A percentile compares a stretch with the other conserved stretches of the same genome.
phyloP scores from a whole-genome alignment of 352 stramenopile species.

The Elongisporangium prolatum region DNA sequence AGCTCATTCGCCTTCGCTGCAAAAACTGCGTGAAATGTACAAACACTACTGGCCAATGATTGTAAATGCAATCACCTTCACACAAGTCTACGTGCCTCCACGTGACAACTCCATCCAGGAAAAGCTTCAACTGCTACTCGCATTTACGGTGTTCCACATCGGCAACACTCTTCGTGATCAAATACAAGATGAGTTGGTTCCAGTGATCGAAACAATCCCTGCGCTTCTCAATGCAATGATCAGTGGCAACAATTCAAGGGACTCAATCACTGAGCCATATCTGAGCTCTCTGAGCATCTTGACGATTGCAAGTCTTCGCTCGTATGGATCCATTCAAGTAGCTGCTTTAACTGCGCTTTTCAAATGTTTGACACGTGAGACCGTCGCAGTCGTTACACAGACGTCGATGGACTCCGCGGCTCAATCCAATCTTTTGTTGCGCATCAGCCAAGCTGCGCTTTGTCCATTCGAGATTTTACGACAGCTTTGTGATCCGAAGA shows the following conservation, averaged over 20 bases:
- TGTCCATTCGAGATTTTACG: conserved; percentile 35
- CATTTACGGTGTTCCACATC: conserved; percentile 40
- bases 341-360: conserved; percentile 39
- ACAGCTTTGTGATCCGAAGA: conserved; percentile 34
- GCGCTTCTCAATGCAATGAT: conserved; percentile 20
- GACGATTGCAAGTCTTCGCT: conserved; percentile 32
- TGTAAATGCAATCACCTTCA: conserved; percentile 31
- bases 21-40: conserved; percentile 27
- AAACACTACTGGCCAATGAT: conserved; percentile 62
- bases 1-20: conserved; percentile 5
- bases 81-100: conserved; percentile 22
- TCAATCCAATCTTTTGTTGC: conserved; percentile 6
- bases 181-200: conserved; percentile 32
- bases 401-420: not conserved
- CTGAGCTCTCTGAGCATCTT: conserved; percentile 26
- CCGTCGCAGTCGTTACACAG: conserved; percentile 13
- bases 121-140: conserved; percentile 22
- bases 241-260: not conserved
- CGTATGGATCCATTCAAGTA: conserved; percentile 21
- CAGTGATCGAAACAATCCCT: conserved; percentile 30
- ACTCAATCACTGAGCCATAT: conserved; percentile 3
- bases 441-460: conserved; percentile 30
- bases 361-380: conserved; percentile 32
- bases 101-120: not conserved
- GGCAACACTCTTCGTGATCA: conserved; percentile 34